Evolutionary conservation across 352 stramenopile species (phyloP), one percentile per base, ranked within the genome.

Genomic region (Phytopythium oedochilum): DNA sequence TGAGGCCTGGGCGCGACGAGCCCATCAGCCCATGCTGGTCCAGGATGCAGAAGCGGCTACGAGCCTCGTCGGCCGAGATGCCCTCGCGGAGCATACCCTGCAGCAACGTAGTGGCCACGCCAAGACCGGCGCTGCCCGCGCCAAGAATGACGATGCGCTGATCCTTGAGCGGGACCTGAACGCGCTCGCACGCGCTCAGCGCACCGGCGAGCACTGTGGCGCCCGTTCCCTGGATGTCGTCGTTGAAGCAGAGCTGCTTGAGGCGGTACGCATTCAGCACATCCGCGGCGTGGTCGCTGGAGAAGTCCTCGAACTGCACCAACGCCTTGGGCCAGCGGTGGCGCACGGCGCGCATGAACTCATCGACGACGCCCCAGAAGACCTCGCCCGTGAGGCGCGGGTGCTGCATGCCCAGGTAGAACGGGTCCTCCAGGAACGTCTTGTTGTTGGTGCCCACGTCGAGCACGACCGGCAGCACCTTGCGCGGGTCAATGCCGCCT

Each of bases 201-300:
- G 81, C 77, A 14, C 96, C 96, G 32, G 95, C 95, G 42, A 99
- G 62, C 53, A 97, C 88, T 0, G 95, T 98, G 12, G 96, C 94
- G 47, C 94, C 97, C 8, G 97, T 99, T 28, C 97, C 97, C 64
- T 99, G 97, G 63, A 99, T 99, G 68, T 99, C 97, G 77, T 99
- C 97, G 69, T 98, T 98, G 67, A 98, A 98, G 65, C 92, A 98
- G 29, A 98, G 69, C 59, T 97, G 83, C 57, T 96, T 87, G 22
- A 98, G 55, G n/a, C 94, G 83, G 70, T 99, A 98, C 18, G 94
- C 94, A 53, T 98, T 94, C 34, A 99, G 64, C 26, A 99, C 77
- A 35, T 92, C 80, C 4, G 86, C 79, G n/a, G 88, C 88, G 59
- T 93, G 75, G 57, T 91, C 80, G 50, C 82, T 96, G 11, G 84